Evolutionary conservation across 345 rosid genomes (phyloP).

Genomic region (Ceriops decandra): DNA sequence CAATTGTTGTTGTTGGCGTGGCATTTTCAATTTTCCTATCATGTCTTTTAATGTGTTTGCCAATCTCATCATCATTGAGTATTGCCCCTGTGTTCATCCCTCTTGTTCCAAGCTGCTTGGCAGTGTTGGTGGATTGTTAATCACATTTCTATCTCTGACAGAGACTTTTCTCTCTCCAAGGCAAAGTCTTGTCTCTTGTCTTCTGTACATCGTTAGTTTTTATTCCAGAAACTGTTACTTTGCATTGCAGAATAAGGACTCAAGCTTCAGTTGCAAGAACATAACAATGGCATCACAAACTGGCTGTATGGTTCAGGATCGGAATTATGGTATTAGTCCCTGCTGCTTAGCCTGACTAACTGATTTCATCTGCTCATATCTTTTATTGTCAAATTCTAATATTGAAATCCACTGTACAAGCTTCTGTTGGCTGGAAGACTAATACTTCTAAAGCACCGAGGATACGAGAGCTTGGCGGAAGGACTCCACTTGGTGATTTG

Average conservation of each 20-base stretch:
- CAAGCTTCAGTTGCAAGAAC: neutral
- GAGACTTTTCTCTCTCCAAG: too few relatives aligned
- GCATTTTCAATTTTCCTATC: too few relatives aligned
- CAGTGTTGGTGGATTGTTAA: too few relatives aligned
- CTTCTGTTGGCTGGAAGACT: slow-evolving; percentile 32
- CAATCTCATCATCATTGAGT: too few relatives aligned
- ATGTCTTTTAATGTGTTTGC: too few relatives aligned
- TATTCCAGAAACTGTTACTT: neutral
- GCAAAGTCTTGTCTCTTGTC: too few relatives aligned
- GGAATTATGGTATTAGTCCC: slow-evolving; percentile 31
- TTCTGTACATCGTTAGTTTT: too few relatives aligned
- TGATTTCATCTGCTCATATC: neutral
- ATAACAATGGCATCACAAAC: slow-evolving; percentile 34
- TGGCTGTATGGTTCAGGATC: slow-evolving; percentile 38
- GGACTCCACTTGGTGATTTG: slow-evolving; percentile 64
- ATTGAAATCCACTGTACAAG: slow-evolving; percentile 16
- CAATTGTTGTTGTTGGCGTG: too few relatives aligned
- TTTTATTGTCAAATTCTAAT: neutral
- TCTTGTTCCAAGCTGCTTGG: too few relatives aligned
- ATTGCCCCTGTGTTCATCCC: too few relatives aligned
- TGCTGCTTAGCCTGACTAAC: neutral
- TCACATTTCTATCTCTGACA: too few relatives aligned
- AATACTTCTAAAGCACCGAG: slow-evolving; percentile 28
- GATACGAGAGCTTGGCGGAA: slow-evolving; percentile 39
- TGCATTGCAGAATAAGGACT: slow-evolving; percentile 12